Base-by-base conservation (phyloP, 148 eudicot species). In the Limonium bicolor region DNA sequence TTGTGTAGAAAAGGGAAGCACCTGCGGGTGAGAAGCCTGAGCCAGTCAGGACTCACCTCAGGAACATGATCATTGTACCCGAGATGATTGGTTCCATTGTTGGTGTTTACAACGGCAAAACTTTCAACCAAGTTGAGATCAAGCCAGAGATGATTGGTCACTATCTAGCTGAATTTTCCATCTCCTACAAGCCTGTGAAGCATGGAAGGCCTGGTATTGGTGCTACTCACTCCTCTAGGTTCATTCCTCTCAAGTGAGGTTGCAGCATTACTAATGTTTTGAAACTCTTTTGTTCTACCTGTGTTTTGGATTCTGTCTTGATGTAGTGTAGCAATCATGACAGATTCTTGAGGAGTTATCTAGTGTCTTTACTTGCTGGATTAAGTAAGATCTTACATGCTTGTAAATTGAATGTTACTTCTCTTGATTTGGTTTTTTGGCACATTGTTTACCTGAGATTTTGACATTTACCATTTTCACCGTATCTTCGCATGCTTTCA, bases 121-220 rank as follows among this genome's bases (percentile, higher is more conserved):
- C 70, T 17, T 70, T 70, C 62, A 74, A 63, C 28, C 62, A 58
- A 32, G 60, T 75, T 55, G 81, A 75, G 30, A 70, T 70, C 36
- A 75, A 75, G 77, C 77, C 81, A n/a, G 81, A 75, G 29, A 75
- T 75, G 81, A 75, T 75, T 35, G 71, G 76, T 2, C 73, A 66
- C 50, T 75, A 75, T 38, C 71, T 75, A 7, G 82, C 77, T 1
- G 82, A 75, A 48, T 75, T 71, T 43, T 75, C 82, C 2, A 67
- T 71, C 49, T 63, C 71, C 0, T 75, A 75, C 77, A 75, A 75
- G 74, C 82, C 81, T 11, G 81, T 74, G 38, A 74, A 70, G 81
- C 81, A 74, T 50, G 81, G 81, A 8, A 63, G 81, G 33, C 81
- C 81, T 28, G 81, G 81, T 67, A 74, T 74, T 64, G 81, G 81